These are phyloP conservation scores for Spathaspora arborariae DNA, from an alignment of 805 yeast species.

Conservation along the genomic window DNA sequence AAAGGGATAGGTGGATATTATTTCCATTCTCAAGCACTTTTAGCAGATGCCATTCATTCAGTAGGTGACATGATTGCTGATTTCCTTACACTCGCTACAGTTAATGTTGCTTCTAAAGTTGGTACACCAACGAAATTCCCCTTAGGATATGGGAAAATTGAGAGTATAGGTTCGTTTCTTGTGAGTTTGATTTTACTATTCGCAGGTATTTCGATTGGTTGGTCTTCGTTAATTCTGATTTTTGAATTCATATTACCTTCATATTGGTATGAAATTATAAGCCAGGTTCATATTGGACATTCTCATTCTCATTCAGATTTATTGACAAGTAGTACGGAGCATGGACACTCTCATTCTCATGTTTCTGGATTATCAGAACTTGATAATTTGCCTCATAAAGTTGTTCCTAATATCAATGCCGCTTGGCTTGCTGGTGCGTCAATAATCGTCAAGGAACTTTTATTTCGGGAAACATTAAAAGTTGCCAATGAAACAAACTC, in stretches of 20 bases:
- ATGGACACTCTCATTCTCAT: slow-evolving; percentile 24
- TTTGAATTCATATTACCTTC: slow-evolving; percentile 67
- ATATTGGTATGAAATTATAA: slow-evolving; percentile 50
- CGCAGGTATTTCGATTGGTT: slow-evolving; percentile 91
- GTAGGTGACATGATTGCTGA: slow-evolving; percentile 88
- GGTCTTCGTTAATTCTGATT: slow-evolving; percentile 70
- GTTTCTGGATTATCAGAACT: slow-evolving; percentile 18
- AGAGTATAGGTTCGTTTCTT: slow-evolving; percentile 85
- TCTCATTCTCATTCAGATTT: slow-evolving; percentile 46
- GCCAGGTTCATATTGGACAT: slow-evolving; percentile 46
- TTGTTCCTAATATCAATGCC: slow-evolving; percentile 69
- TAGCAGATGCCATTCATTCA: slow-evolving; percentile 95
- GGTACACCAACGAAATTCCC: slow-evolving; percentile 67
- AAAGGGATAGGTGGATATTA: slow-evolving; percentile 87
- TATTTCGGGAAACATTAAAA: slow-evolving; percentile 76
- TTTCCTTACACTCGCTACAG: slow-evolving; percentile 83
- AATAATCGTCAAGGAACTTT: slow-evolving; percentile 81
- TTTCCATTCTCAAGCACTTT: slow-evolving; percentile 90
- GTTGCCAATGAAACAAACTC: slow-evolving; percentile 78
- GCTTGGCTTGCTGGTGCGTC: slow-evolving; percentile 95
- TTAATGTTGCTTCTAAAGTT: slow-evolving; percentile 60
- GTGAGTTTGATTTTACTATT: slow-evolving; percentile 78
- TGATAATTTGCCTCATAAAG: slow-evolving; percentile 10
- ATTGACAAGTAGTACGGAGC: slow-evolving; percentile 5
- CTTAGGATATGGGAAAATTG: slow-evolving; percentile 88